Base-by-base conservation (phyloP, 1,284 basidiomycete genomes). In the Hymenochaete sp. region DNA sequence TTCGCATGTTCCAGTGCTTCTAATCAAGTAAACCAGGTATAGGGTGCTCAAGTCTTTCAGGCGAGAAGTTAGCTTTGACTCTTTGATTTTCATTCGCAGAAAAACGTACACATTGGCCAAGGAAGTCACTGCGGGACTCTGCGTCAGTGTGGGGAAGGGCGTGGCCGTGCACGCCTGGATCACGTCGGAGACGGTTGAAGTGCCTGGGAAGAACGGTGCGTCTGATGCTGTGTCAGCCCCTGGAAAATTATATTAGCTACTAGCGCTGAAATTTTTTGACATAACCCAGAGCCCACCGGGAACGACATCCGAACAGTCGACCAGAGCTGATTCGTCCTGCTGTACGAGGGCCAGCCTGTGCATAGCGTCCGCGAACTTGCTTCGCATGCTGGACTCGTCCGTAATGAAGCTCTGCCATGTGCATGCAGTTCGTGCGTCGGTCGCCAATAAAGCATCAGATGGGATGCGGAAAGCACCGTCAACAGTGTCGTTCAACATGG, bases 401-500 rank as follows among this genome's bases (percentile, higher is more conserved):
- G 49, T 60, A 19, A 64, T 62, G 48, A 66, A 59, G 3, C 62
- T 59, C 56, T 70, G 67, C 67, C 67, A 67, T 25, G 54, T 49
- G 53, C 63, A 66, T n/a, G 59, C 56, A 29, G 65, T 67, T 35
- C 60, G 56, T 2, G 57, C 47, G 45, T 62, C 61, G 44, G 47
- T 39, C 16, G 50, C 37, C 46, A 63, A 56, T 38, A 55, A 55
- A 16, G 55, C 56, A 57, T 69, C 67, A 14, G 65, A 67, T 45
- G 65, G 63, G 21, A 70, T 59, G 39, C 67, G 64, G 14, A 69
- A 56, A 47, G 66, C 66, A 29, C 66, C 65, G 10, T 28, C 26
- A 24, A 50, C 29, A 8, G 32, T 63, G 9, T 10, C 21, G 27
- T 58, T 53, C 11, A 67, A 56, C 47, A 60, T 60, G 9, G 62